Percentiles rank a stretch among this genome's conserved stretches.
phyloP scores from a whole-genome alignment of 2,329 filamentous ascomycete species.

The Paraphoma chrysanthemicola region DNA sequence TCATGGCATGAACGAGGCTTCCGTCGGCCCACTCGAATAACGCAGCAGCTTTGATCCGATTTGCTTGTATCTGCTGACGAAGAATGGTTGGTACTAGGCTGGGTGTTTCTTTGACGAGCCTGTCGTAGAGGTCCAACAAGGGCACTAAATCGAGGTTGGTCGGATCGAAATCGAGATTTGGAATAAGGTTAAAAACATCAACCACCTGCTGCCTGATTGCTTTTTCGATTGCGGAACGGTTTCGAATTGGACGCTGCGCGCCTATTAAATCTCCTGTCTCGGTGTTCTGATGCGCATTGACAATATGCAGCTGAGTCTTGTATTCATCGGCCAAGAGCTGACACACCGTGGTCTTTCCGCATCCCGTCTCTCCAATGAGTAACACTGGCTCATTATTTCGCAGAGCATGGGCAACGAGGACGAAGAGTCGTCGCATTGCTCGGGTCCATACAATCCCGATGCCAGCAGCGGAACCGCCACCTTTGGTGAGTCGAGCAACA shows the following conservation, averaged over 20 bases:
- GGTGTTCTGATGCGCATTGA: conserved; percentile 98
- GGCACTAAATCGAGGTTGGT: conserved; percentile 43
- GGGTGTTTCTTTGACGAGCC: conserved; percentile 54
- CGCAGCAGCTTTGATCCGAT: conserved; percentile 73
- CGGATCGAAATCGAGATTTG: conserved; percentile 14
- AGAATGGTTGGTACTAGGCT: conserved; percentile 55
- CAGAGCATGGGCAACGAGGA: conserved; percentile 85
- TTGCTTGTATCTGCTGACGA: conserved; percentile 50
- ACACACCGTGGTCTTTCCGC: conserved; percentile 96
- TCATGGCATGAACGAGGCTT: conserved; percentile 93
- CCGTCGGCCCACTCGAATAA: conserved; percentile 98
- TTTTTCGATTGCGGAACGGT: conserved; percentile 75
- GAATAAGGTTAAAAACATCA: conserved; percentile 33
- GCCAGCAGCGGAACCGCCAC: conserved; percentile 10
- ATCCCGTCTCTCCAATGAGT: conserved; percentile 94
- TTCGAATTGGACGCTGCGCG: conserved; percentile 89
- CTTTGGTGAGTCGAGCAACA: conserved; percentile 41
- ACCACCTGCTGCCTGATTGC: conserved; percentile 69
- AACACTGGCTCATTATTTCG: conserved; percentile 92
- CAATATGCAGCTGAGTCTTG: conserved; percentile 77
- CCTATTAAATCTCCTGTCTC: conserved; percentile 98
- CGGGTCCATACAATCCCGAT: conserved; percentile 83
- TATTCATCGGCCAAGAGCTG: conserved; percentile 88
- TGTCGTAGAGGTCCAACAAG: conserved; percentile 66
- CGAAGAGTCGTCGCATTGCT: conserved; percentile 90